Conservation (phyloP, 768 basidiomycete species). For the Lactarius indigo region DNA sequence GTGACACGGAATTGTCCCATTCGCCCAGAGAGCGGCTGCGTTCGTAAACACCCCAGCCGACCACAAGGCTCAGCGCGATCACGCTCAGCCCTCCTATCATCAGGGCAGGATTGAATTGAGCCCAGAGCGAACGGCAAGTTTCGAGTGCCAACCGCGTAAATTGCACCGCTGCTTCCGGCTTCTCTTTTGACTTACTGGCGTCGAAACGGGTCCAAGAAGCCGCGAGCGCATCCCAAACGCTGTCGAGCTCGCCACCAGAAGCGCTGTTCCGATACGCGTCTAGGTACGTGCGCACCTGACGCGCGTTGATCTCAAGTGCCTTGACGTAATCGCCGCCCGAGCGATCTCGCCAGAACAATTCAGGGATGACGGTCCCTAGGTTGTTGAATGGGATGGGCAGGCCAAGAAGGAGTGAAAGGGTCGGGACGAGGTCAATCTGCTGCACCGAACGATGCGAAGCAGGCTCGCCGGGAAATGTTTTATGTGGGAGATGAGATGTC, state of each 20-base stretch:
- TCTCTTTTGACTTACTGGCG: constrained; percentile 6
- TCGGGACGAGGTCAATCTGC: constrained; percentile 92
- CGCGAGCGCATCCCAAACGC: constrained; percentile 53
- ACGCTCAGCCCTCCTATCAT: constrained; percentile 72
- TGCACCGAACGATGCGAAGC: constrained; percentile 63
- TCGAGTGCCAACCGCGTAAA: constrained; percentile 63
- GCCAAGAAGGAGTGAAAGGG: constrained; percentile 84
- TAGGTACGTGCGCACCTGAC: constrained; percentile 75
- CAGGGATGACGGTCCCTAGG: constrained; percentile 87
- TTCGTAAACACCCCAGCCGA: constrained; percentile 53
- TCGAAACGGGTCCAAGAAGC: constrained; percentile 18
- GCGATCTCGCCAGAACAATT: constrained; percentile 67
- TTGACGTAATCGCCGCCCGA: constrained; percentile 41
- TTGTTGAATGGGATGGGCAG: constrained; percentile 95
- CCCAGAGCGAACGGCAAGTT: constrained; percentile 86
- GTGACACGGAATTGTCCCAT: constrained; percentile 45
- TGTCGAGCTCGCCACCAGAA: constrained; percentile 71
- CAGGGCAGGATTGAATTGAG: constrained; percentile 80
- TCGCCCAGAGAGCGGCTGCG: constrained; percentile 40
- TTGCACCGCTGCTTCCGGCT: constrained; percentile 32
- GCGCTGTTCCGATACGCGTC: constrained; percentile 67
- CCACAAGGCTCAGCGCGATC: constrained; percentile 52
- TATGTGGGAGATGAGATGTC: constrained; percentile 49
- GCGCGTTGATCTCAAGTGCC: constrained; percentile 67
- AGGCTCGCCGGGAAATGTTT: constrained; percentile 56